Base-by-base conservation (phyloP, 805 yeast genomes). In the Lachancea cidri region DNA sequence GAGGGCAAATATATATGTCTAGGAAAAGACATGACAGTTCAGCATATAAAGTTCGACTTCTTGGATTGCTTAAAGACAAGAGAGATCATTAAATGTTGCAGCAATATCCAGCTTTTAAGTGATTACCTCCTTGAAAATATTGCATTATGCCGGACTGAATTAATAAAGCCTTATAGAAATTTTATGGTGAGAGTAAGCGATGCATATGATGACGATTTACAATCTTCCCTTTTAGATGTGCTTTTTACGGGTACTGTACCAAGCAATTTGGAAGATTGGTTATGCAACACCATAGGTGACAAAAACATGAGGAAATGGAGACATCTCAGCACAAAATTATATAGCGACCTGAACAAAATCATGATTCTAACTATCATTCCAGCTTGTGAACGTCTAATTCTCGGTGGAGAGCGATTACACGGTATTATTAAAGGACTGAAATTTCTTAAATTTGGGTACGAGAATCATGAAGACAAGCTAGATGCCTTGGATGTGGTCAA, bases 221-320 rank as follows among this genome's bases (percentile, higher is more conserved):
- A 58, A 22, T 66, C 64, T 18, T 74, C 69, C 17, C 29, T 62
- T 17, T 42, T 36, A 25, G 45, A 39, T 14, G 45, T 47, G 19
- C 43, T 44, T 2, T 29, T 79, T 3, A 76, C 84, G 0, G 83
- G 83, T 2, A 64, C 74, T 38, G 66, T 80, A 43, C 70, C 77
- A 1, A 67, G 64, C 11, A 59, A 67, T 1, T 62, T 77, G 2
- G 71, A 70, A 44, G 79, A 76, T 42, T 83, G 80, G 79, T 64
- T 84, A 53, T 70, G 75, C 17, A 80, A 81, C 49, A 76, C 79
- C 36, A 64, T 83, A 25, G 88, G 86, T 0, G 87, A 81, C 46
- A 65, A 83, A 46, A 85, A 85, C 20, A 56, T 76, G 15, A 76
- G 73, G 46, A 67, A 76, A 48, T 74, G 86, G 74, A 61, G 64